Evolutionary conservation across 306 rosid species (phyloP).

Genomic region (Lithocarpus polystachyus): DNA sequence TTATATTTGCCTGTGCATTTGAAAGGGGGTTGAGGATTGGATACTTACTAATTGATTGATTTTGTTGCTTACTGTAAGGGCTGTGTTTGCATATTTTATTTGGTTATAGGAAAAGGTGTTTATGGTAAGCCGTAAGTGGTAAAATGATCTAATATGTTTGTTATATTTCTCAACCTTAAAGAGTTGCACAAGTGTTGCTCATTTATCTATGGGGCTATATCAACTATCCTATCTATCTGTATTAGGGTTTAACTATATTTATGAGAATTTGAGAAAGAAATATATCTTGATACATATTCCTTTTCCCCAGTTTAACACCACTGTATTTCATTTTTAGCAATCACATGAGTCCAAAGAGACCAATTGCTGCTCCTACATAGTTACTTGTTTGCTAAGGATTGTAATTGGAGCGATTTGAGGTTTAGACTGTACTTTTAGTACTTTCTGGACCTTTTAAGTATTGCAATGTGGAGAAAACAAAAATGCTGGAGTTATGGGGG

Average conservation of each 20-base stretch:
- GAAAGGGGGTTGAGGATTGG: neutral
- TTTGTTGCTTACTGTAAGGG: neutral
- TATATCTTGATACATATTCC: too few species aligned
- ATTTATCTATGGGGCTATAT: neutral
- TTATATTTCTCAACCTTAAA: neutral
- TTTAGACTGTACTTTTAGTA: neutral
- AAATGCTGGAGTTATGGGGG: neutral
- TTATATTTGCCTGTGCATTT: slow-evolving; percentile 9
- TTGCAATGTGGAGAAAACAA: neutral
- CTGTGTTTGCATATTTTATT: neutral
- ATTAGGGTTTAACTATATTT: neutral
- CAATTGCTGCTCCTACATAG: neutral
- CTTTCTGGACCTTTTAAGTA: neutral
- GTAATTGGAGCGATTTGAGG: neutral
- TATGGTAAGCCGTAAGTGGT: neutral
- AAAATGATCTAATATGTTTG: neutral
- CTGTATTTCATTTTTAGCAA: neutral
- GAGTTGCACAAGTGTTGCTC: neutral
- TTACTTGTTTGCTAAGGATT: neutral
- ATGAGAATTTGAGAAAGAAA: neutral
- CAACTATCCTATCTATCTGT: neutral
- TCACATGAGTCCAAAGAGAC: neutral
- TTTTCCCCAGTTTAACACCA: too few species aligned
- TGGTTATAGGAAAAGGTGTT: neutral
- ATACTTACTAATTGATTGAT: neutral